Evolutionary conservation across 73 alveolate species (phyloP), one percentile per base, ranked within the genome.

Genomic region (Tetrahymena borealis): DNA sequence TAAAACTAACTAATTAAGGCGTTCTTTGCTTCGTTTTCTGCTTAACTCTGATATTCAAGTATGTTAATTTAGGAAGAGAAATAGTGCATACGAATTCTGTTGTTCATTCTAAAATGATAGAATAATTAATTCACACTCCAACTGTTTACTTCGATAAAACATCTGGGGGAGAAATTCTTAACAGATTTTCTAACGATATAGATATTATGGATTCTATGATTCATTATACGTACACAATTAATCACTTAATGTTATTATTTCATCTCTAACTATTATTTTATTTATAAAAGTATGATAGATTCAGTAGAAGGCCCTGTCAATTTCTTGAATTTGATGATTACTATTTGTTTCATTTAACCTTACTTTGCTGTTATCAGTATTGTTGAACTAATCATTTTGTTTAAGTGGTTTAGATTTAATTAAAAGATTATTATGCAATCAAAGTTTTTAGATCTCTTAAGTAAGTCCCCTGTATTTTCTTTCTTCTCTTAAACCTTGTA

Each of bases 131-230:
- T 0, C 39, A 90, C 32, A 91, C 98, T 1, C 95, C 97, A 36
- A 37, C 92, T 33, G 78, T 41, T 16, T 96, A 91, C 90, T 96
- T 92, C 39, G 98, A 96, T 91, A 78, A 77, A 6, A 96, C 91
- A 78, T 97, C 98, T 40, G 78, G 94, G 18, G 98, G 98, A 13
- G 91, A 97, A 90, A 95, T 95, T 12, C 33, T 96, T 24, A 96
- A 95, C 16, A 95, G 97, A 91, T 96, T 96, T 85, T 92, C 94
- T 37, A 90, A 39, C 43, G 96, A 95, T 60, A 24, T 90, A 42
- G 78, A 91, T 24, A 79, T 78, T 36, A 33, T 43, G 40, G 95
- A 93, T 32, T 40, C 40, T 93, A 60, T 60, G 85, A 60, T 60
- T 60, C 38, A 60, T 60, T 60, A 20, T 60, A 20, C 85, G 38